Conservation (phyloP, 2,329 filamentous ascomycete species). For the Cladosporium sp. region DNA sequence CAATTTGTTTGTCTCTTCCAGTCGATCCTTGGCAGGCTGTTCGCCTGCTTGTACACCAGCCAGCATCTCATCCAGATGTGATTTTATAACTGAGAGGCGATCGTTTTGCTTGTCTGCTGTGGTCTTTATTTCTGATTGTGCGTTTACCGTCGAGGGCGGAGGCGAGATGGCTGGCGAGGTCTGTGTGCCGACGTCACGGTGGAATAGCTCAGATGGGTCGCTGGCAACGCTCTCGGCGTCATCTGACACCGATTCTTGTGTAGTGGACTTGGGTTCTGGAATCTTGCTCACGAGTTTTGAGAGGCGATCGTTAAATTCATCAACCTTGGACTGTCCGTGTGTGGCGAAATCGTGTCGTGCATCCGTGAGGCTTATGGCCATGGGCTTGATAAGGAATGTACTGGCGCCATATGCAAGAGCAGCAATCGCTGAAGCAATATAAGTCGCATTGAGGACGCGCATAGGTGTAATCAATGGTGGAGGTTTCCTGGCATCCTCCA, state of each 20-base stretch:
- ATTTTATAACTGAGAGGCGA: constrained; percentile 46
- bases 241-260: constrained; percentile 35
- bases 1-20: constrained; percentile 49
- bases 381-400: constrained; percentile 63
- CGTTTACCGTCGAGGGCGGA: constrained; percentile 26
- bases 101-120: constrained; percentile 26
- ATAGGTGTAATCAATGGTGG: constrained; percentile 56
- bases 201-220: constrained; percentile 73
- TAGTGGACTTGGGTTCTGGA: constrained; percentile 22
- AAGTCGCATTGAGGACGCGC: constrained; percentile 54
- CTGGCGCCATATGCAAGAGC: constrained; percentile 65
- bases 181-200: constrained; percentile 75
- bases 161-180: constrained; percentile 56
- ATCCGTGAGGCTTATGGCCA: constrained; percentile 51
- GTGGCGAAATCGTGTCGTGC: constrained; percentile 55
- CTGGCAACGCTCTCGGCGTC: constrained; percentile 49
- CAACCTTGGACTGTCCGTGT: constrained; percentile 49
- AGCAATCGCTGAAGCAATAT: constrained; percentile 52
- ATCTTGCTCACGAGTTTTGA: constrained; percentile 28
- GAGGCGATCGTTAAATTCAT: constrained; percentile 54
- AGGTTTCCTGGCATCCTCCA: constrained; percentile 54
- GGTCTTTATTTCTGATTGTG: constrained; percentile 13
- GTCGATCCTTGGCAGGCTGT: constrained; percentile 50
- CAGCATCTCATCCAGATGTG: constrained; percentile 47
- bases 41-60: constrained; percentile 50